A percentile compares a stretch with the other conserved stretches of the same genome.
These are phyloP conservation scores for Scheffersomyces lignosus DNA, from an alignment of 805 yeast genomes.

Conservation along the genomic window DNA sequence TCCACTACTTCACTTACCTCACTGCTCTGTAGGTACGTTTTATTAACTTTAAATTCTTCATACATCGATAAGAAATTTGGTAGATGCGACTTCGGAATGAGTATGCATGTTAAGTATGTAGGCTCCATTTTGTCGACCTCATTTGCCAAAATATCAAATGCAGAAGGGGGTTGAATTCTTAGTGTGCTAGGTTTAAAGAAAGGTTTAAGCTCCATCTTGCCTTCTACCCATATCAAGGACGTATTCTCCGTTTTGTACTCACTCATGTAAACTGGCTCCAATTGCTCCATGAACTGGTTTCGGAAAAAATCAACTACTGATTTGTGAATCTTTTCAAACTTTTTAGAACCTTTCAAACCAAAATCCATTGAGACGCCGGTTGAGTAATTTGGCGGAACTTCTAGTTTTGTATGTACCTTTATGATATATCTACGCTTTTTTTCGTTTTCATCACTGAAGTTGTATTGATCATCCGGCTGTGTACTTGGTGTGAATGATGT, in stretches of 20 bases:
- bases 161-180: slow-evolving; percentile 30
- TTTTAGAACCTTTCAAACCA: slow-evolving; percentile 29
- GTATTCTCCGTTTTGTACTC: slow-evolving; percentile 12
- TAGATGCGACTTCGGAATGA: slow-evolving; percentile 19
- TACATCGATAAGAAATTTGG: slow-evolving; percentile 23
- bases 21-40: no score
- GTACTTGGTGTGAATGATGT: slow-evolving; percentile 4
- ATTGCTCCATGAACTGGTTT: slow-evolving; percentile 8
- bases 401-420: slow-evolving; percentile 27
- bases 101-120: slow-evolving; percentile 16
- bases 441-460: slow-evolving; percentile 24
- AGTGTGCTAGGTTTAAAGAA: slow-evolving; percentile 42
- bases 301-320: slow-evolving; percentile 12
- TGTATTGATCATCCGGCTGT: slow-evolving; percentile 12
- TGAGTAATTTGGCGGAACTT: slow-evolving; percentile 8
- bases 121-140: slow-evolving; percentile 13
- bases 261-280: slow-evolving; percentile 7
- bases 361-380: slow-evolving; percentile 9
- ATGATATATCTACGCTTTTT: slow-evolving; percentile 28
- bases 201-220: slow-evolving; percentile 35
- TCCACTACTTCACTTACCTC: background rate
- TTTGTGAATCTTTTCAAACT: slow-evolving; percentile 21
- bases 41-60: slow-evolving; percentile 26
- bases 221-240: slow-evolving; percentile 40
- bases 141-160: slow-evolving; percentile 8